Base-by-base conservation (phyloP, 108 stramenopile genomes). In the Pelagomonas calceolata region DNA sequence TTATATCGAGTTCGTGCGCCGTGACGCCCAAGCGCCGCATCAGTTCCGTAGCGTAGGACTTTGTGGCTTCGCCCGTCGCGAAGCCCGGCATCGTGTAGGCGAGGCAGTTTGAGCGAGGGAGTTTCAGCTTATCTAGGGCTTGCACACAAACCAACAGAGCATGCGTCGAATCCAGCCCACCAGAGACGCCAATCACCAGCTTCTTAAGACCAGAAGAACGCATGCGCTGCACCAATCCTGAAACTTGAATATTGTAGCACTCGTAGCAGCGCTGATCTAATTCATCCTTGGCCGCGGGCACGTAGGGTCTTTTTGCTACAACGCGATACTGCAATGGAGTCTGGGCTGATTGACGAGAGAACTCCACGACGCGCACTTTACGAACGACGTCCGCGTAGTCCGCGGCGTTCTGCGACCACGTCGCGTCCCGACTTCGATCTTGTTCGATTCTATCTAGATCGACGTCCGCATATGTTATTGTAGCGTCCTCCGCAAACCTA, bases 31-130 rank as follows among this genome's bases (percentile, higher is more conserved):
- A 26, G 51, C 51, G 4, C 51, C 51, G 51, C 51, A 60, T 60
- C 21, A 60, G 51, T 3, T 60, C 51, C 21, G 29, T 17, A 1
- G 51, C 51, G 51, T 60, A 60, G 51, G 21, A 16, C 26, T 60
- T 60, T 1, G 51, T 60, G 21, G 14, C 51, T 26, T 4, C 51
- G 7, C 7, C 10, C 51, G 51, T 60, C 21, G 51, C 51, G 51
- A 60, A 60, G 51, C 51, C 51, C 21, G 51, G 51, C 51, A 60
- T 60, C 51, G 51, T 60, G 51, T 60, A 60, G 7, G 51, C 51
- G 14, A 60, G 51, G 51, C 14, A 16, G 51, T 60, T 60, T 17
- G 51, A 26, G 21, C 51, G 51, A 1, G 51, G 51, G 7, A 60
- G 51, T 17, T 26, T 26, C 7, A 60, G 26, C 14, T 26, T 16